Evolutionary conservation across 805 yeast species (phyloP).

Genomic region (Metschnikowia cerradonensis): DNA sequence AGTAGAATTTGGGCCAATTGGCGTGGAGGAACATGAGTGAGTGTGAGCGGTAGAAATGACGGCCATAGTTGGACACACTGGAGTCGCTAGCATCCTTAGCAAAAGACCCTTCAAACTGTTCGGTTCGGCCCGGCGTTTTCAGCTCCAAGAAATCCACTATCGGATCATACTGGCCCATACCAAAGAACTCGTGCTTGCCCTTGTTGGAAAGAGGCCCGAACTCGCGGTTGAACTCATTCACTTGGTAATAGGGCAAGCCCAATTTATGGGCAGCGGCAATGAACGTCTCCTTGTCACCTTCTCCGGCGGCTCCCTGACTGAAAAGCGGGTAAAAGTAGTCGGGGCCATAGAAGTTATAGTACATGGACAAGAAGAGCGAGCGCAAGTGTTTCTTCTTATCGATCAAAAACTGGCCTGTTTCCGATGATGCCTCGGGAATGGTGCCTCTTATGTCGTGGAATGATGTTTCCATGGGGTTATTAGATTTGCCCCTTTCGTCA

Average conservation of each 20-base stretch:
- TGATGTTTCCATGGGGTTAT: slow-evolving; percentile 11
- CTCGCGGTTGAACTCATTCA: slow-evolving; percentile 33
- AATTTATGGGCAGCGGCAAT: slow-evolving; percentile 40
- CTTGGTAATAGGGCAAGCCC: slow-evolving; percentile 35
- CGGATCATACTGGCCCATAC: slow-evolving; percentile 39
- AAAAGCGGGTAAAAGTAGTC: slow-evolving; percentile 35
- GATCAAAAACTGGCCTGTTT: slow-evolving; percentile 38
- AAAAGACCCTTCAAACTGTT: slow-evolving; percentile 8
- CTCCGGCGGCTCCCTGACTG: slow-evolving; percentile 41
- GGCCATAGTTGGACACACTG: slow-evolving; percentile 24
- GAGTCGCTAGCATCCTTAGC: slow-evolving; percentile 22
- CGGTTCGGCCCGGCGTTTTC: background rate
- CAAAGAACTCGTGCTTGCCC: slow-evolving; percentile 27
- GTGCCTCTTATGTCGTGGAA: slow-evolving; percentile 30
- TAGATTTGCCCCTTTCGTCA: slow-evolving; percentile 25
- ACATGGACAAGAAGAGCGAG: slow-evolving; percentile 33
- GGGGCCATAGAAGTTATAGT: slow-evolving; percentile 37
- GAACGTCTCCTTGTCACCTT: slow-evolving; percentile 42
- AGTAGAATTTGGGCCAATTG: slow-evolving; percentile 34
- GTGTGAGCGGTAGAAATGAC: slow-evolving; percentile 26
- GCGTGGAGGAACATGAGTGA: slow-evolving; percentile 33
- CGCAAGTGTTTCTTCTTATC: slow-evolving; percentile 29
- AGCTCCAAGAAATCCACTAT: slow-evolving; percentile 26
- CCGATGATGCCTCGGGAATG: slow-evolving; percentile 36
- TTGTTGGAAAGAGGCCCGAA: slow-evolving; percentile 28